Conservation (phyloP, 202 grass and related monocot genomes). For the Elaeis oleifera region DNA sequence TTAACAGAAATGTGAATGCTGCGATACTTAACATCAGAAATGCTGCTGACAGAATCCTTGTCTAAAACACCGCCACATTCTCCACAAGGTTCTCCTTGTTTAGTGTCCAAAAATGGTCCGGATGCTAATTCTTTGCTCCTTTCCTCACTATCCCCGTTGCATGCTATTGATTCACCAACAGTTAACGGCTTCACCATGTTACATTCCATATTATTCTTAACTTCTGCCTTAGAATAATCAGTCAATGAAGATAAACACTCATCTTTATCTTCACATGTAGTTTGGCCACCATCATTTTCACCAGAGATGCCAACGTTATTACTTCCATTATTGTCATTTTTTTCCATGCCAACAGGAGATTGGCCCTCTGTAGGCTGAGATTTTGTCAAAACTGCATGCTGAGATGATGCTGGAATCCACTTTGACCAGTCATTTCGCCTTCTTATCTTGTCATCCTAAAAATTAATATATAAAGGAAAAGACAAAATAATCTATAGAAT, state of each 20-base stretch:
- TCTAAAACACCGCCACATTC: slow-evolving; percentile 25
- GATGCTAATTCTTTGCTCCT: background rate
- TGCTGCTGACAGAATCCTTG: slow-evolving; percentile 26
- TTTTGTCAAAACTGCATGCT: background rate
- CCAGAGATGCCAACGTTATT: slow-evolving; percentile 24
- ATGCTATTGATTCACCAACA: slow-evolving; percentile 24
- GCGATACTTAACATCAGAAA: slow-evolving; percentile 27
- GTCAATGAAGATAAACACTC: slow-evolving; percentile 11
- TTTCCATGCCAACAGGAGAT: slow-evolving; percentile 34
- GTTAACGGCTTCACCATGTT: slow-evolving; percentile 16
- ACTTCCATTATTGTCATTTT: slow-evolving; percentile 19
- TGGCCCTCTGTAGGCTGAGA: slow-evolving; percentile 30
- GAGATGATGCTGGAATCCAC: slow-evolving; percentile 38
- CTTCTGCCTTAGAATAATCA: slow-evolving; percentile 23
- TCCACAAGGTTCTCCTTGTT: slow-evolving; percentile 4
- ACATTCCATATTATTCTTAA: slow-evolving; percentile 16
- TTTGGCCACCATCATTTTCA: slow-evolving; percentile 23
- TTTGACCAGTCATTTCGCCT: slow-evolving; percentile 70
- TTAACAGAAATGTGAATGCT: slow-evolving; percentile 8
- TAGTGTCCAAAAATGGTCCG: background rate
- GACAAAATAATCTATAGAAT: background rate
- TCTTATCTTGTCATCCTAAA: slow-evolving; percentile 79
- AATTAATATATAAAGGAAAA: slow-evolving; percentile 24
- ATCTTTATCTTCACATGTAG: slow-evolving; percentile 32
- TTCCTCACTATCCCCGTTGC: slow-evolving; percentile 2